Conservation (phyloP, 2,329 filamentous ascomycete species). For the Cladophialophora chaetospira region DNA sequence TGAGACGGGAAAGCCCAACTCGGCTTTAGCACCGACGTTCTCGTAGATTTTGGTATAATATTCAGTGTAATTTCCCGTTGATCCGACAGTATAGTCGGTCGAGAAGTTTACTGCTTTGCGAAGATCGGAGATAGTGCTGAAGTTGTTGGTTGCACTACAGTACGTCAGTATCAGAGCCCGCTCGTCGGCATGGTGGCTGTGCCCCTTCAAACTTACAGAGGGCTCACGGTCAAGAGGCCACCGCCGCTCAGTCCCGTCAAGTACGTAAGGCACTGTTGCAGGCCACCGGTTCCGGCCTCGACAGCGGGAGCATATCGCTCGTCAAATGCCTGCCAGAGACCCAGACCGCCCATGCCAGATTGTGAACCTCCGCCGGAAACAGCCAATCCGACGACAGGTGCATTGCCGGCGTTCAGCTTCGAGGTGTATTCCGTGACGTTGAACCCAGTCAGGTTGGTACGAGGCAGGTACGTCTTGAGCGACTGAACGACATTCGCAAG, state of each 20-base stretch:
- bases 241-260: slow-evolving; percentile 22
- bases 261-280: slow-evolving; percentile 20
- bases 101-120: slow-evolving; percentile 13
- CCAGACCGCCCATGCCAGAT: slow-evolving; percentile 19
- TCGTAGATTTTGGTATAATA: slow-evolving; percentile 12
- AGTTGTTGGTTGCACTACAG: slow-evolving; percentile 17
- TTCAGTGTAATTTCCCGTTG: slow-evolving; percentile 10
- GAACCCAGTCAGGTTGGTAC: slow-evolving; percentile 8
- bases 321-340: slow-evolving; percentile 22
- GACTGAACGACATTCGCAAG: slow-evolving; percentile 8
- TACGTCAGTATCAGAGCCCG: not conserved
- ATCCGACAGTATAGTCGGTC: slow-evolving; percentile 12
- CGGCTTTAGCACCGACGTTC: slow-evolving; percentile 13
- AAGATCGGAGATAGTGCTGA: slow-evolving; percentile 9
- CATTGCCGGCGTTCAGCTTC: slow-evolving; percentile 10
- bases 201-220: not conserved
- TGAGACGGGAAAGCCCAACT: slow-evolving; percentile 13
- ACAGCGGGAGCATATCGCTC: slow-evolving; percentile 18
- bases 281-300: slow-evolving; percentile 18
- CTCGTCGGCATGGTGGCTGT: not conserved
- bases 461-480: slow-evolving; percentile 2
- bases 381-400: slow-evolving; percentile 16
- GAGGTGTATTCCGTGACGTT: slow-evolving; percentile 5
- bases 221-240: slow-evolving; percentile 11
- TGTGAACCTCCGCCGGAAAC: slow-evolving; percentile 20